Percentiles rank a stretch among this genome's conserved stretches.
These are phyloP conservation scores for Claviceps cyperi DNA, from an alignment of 2,329 filamentous ascomycete genomes.

Conservation along the genomic window DNA sequence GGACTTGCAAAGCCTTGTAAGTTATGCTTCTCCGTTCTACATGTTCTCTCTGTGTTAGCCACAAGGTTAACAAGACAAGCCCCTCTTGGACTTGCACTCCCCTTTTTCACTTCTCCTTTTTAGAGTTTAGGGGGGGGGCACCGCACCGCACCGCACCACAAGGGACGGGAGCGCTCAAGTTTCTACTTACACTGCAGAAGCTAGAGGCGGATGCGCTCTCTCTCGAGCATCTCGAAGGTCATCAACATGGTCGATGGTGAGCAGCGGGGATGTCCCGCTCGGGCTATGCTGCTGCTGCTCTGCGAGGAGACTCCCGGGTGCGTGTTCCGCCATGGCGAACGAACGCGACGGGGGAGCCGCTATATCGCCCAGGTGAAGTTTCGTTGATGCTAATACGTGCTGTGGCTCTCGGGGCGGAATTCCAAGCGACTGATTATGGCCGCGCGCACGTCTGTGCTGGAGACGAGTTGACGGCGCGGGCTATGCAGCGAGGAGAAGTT, in stretches of 20 bases:
- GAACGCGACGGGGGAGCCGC: not conserved
- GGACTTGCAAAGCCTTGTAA: constrained; percentile 34
- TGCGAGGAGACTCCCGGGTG: not conserved
- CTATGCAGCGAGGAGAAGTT: too few relatives aligned
- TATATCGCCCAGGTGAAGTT: not conserved
- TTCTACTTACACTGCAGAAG: constrained; percentile 27
- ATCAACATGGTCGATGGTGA: constrained; percentile 16
- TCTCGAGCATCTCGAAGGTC: constrained; percentile 2
- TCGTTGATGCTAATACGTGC: too few relatives aligned
- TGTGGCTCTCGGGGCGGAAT: too few relatives aligned
- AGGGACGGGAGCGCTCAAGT: not conserved
- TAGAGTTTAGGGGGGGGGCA: too few relatives aligned
- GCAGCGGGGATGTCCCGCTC: constrained; percentile 13
- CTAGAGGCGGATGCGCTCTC: constrained; percentile 12
- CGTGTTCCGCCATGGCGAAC: not conserved
- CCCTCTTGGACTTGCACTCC: too few relatives aligned
- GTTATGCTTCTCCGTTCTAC: constrained; percentile 29
- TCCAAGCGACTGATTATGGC: too few relatives aligned
- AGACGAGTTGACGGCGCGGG: too few relatives aligned
- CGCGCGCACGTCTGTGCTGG: too few relatives aligned
- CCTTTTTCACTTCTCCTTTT: too few relatives aligned
- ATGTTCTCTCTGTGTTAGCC: not conserved
- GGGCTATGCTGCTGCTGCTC: not conserved
- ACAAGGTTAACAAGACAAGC: not conserved
- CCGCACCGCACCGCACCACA: too few relatives aligned